These are phyloP conservation scores for Cicer cuneatum DNA, from an alignment of 306 rosid species.

Conservation along the genomic window DNA sequence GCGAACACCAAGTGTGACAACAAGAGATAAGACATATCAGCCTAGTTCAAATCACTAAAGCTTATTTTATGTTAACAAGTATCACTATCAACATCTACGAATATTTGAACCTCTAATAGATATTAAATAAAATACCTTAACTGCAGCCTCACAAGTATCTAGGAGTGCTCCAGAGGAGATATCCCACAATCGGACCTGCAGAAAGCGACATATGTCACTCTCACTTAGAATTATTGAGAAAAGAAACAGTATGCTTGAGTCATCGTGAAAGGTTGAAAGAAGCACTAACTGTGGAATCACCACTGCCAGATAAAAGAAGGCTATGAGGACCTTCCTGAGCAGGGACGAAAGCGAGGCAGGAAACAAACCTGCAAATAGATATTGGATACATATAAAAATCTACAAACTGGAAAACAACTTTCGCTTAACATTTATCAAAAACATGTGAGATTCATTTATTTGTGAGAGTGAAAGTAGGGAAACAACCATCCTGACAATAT, in stretches of 20 bases:
- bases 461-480: slow-evolving; percentile 11
- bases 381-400: slow-evolving; percentile 5
- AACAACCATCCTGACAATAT: not conserved
- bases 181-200: slow-evolving; percentile 90
- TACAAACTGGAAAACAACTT: slow-evolving; percentile 19
- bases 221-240: slow-evolving; percentile 28
- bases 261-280: slow-evolving; percentile 33
- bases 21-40: slow-evolving; percentile 2
- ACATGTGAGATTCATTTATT: slow-evolving; percentile 36
- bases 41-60: slow-evolving; percentile 23
- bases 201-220: slow-evolving; percentile 33
- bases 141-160: slow-evolving; percentile 74
- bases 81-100: not conserved
- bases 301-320: slow-evolving; percentile 86
- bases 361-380: slow-evolving; percentile 70
- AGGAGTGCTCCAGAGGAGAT: slow-evolving; percentile 74
- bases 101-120: slow-evolving; percentile 21
- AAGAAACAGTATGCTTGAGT: slow-evolving; percentile 32
- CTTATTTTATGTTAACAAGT: slow-evolving; percentile 32
- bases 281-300: slow-evolving; percentile 83
- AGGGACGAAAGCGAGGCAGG: slow-evolving; percentile 75
- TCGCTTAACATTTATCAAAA: not conserved
- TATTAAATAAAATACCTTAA: slow-evolving; percentile 60
- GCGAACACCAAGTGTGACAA: slow-evolving; percentile 40
- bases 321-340: slow-evolving; percentile 63